Evolutionary conservation across 2,329 filamentous ascomycete genomes (phyloP), one percentile per base, ranked within the genome.

Genomic region (Capronia epimyces): DNA sequence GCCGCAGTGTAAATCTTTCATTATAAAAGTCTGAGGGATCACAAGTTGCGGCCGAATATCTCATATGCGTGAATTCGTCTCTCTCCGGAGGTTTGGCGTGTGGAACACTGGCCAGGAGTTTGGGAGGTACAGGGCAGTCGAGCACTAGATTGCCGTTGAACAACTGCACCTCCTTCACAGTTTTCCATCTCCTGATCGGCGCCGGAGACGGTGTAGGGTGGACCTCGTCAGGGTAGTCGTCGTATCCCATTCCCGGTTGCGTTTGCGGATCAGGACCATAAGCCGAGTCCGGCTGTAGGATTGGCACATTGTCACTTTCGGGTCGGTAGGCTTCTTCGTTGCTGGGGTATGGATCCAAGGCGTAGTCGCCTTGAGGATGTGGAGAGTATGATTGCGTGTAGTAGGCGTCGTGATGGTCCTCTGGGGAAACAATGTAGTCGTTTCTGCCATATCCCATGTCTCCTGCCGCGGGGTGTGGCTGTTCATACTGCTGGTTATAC

Each of bases 81-180:
- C 91, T 87, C 70, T 95, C 89, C 39, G 81, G 81, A 42, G 82
- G 76, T 62, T 81, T 73, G 25, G 87, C 89, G 68, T 96, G 90
- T 37, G 87, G 86, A 20, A 96, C 81, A 66, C 95, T 88, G 64
- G 86, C 90, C 39, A 98, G 74, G 37, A 98, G 75, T 63, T 84
- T 82, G 0, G 93, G 91, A 0, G 93, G 91, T 51, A 98, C 88
- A 0, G 93, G 93, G 66, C 93, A 98, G 69, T 98, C 93, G 2
- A 98, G 82, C 31, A 98, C 90, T 63, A 98, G 79, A 70, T 98
- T 98, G 58, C 93, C 93, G 60, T 94, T 86, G 76, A 95, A 98
- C 46, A 98, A 72, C 63, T 94, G 84, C n/a, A 98, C 91, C 73
- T 96, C 89, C 72, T 97, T 98, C 43, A 98, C 91, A 0, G 93